Evolutionary conservation across 2,329 filamentous ascomycete species (phyloP).

Genomic region (Diplodia mutila): DNA sequence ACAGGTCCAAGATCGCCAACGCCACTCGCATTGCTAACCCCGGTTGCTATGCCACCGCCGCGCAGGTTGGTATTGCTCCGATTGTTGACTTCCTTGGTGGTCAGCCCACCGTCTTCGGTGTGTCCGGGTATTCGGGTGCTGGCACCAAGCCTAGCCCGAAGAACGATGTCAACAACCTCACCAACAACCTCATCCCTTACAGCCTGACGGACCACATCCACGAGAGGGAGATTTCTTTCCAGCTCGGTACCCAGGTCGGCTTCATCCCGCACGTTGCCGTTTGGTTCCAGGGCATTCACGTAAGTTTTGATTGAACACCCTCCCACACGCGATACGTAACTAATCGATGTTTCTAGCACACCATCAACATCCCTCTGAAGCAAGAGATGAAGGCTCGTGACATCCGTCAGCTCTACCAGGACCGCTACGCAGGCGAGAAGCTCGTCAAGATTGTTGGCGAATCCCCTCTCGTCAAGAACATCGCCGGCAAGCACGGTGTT

Average conservation of each 20-base stretch:
- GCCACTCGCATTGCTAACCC: slow-evolving; percentile 88
- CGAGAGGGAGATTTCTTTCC: slow-evolving; percentile 83
- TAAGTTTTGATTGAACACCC: slow-evolving; percentile 37
- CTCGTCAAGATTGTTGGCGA: slow-evolving; percentile 92
- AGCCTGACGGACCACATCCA: slow-evolving; percentile 92
- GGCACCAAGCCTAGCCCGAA: slow-evolving; percentile 93
- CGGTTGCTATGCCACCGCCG: slow-evolving; percentile 92
- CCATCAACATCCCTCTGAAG: slow-evolving; percentile 85
- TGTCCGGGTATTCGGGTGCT: slow-evolving; percentile 92
- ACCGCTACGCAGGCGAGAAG: slow-evolving; percentile 93
- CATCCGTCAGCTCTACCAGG: slow-evolving; percentile 92
- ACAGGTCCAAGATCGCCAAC: slow-evolving; percentile 74
- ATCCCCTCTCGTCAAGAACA: slow-evolving; percentile 81
- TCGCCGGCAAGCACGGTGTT: slow-evolving; percentile 81
- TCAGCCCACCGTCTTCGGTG: slow-evolving; percentile 82
- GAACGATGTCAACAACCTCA: slow-evolving; percentile 84
- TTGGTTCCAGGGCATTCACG: slow-evolving; percentile 94
- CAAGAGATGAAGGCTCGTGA: slow-evolving; percentile 88
- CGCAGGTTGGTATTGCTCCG: slow-evolving; percentile 86
- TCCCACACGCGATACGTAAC: not conserved
- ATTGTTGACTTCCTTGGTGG: slow-evolving; percentile 77
- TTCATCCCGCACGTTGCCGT: slow-evolving; percentile 95
- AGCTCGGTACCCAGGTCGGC: slow-evolving; percentile 73
- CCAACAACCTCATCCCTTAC: slow-evolving; percentile 88
- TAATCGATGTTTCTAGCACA: slow-evolving; percentile 59